Evolutionary conservation across 2,329 filamentous ascomycete genomes (phyloP).

Genomic region (Exophiala spinifera): DNA sequence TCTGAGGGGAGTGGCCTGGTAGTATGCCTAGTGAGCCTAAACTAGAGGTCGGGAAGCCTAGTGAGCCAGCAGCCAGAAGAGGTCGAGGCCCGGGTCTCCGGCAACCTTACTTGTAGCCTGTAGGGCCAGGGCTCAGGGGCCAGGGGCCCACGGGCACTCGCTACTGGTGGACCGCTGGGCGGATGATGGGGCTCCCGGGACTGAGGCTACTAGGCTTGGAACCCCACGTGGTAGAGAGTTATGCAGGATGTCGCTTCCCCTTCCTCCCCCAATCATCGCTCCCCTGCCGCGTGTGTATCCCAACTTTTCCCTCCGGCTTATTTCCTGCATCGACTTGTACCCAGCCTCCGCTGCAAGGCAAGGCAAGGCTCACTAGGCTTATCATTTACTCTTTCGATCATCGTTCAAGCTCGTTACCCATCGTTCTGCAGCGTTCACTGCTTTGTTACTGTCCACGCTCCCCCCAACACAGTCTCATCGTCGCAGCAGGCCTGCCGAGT

Average conservation of each 20-base stretch:
- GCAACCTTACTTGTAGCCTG: too few relatives aligned
- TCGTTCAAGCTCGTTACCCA: neutral
- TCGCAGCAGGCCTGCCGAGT: constrained; percentile 1
- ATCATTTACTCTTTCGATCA: neutral
- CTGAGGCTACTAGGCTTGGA: too few relatives aligned
- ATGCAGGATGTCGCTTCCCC: neutral
- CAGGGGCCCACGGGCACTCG: too few relatives aligned
- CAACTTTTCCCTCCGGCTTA: too few relatives aligned
- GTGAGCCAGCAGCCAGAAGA: neutral
- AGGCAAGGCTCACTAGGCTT: neutral
- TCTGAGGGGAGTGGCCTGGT: too few relatives aligned
- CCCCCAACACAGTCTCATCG: neutral
- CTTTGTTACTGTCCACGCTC: neutral
- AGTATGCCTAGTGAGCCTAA: too few relatives aligned
- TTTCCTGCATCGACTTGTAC: neutral
- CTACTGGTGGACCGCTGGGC: too few relatives aligned
- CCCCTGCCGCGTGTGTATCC: too few relatives aligned
- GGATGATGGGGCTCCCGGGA: too few relatives aligned
- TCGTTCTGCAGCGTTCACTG: constrained; percentile 1
- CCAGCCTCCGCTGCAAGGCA: neutral
- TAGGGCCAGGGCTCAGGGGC: too few relatives aligned
- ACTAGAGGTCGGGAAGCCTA: too few relatives aligned
- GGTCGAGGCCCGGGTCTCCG: neutral
- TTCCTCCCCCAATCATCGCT: neutral
- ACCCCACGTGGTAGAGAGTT: neutral